These are phyloP conservation scores for Hyaloperonospora arabidopsidis DNA, from an alignment of 352 stramenopile genomes.

Conservation along the genomic window DNA sequence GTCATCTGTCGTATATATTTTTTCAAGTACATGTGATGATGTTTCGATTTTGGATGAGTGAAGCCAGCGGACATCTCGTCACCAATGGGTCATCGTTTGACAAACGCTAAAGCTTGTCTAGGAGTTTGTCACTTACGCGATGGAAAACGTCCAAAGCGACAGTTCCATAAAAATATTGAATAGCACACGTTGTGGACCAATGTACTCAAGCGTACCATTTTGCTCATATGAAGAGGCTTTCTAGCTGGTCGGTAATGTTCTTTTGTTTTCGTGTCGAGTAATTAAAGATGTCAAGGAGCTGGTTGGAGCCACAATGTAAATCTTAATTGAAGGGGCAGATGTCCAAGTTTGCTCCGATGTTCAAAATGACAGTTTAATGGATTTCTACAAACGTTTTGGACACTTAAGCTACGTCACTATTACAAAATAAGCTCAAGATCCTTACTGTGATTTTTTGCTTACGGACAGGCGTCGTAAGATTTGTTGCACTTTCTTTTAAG, in stretches of 20 bases:
- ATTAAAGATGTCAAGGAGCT: too few relatives aligned
- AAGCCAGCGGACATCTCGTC: conserved; percentile 2
- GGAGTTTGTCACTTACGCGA: too few relatives aligned
- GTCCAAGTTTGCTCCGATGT: too few relatives aligned
- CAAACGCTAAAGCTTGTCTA: background rate
- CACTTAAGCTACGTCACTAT: background rate
- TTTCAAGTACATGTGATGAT: background rate
- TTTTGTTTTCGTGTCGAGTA: too few relatives aligned
- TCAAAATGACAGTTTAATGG: too few relatives aligned
- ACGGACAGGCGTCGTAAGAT: background rate
- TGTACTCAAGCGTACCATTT: background rate
- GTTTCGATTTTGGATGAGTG: too few relatives aligned
- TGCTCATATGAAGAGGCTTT: background rate
- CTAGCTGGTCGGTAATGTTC: too few relatives aligned
- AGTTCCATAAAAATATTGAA: too few relatives aligned
- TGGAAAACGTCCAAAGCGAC: conserved; percentile 5
- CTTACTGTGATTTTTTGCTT: background rate
- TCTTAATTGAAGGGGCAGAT: too few relatives aligned
- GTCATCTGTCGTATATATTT: too few relatives aligned
- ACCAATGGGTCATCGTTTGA: conserved; percentile 2
- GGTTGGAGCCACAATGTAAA: background rate
- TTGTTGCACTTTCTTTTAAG: background rate
- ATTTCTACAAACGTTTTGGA: too few relatives aligned
- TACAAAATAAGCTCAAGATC: background rate
- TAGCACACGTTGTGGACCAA: too few relatives aligned